Evolutionary conservation across 768 basidiomycete species (phyloP), one percentile per base, ranked within the genome.

Genomic region (Termitomyces eurrhizus): DNA sequence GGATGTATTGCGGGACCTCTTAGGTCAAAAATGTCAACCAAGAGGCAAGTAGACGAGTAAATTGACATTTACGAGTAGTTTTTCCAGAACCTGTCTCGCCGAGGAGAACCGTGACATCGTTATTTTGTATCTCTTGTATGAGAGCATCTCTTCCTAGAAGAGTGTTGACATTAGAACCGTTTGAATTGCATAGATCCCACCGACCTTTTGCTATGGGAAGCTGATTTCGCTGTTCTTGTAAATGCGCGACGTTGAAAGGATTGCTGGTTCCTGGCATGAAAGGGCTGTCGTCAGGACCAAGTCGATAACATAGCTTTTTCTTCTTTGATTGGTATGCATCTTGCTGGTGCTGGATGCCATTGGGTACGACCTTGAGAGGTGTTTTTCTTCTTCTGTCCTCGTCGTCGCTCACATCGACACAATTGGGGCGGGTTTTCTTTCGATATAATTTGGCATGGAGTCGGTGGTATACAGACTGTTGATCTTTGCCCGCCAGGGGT

Each of bases 61-160:
- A 57, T 9, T 12, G 6, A n/a, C 50, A 54, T 57, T 45, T 45
- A 87, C 96, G 96, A 52, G 97, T 99, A 0, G 96, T 96, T 77
- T 99, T 99, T 63, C 97, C 97, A 21, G 95, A 97, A 13, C 97
- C 97, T 0, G 97, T 98, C 75, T 99, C 97, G 42, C 95, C 97
- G 2, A 99, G 82, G 9, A 99, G 83, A 48, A 98, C 86, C 1
- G 88, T 91, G 7, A 93, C 88, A 70, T 94, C 90, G 77, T 92
- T 88, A 63, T 85, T 81, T 35, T 75, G 73, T 55, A 96, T 87
- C 71, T 88, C 88, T 59, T 83, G 79, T 33, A 93, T 74, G 33
- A 96, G 80, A 33, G 87, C 85, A 26, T 92, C 88, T 69, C 81
- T 86, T 59, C 92, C 93, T 93, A 46, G 56, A 53, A n/a, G 24